These are phyloP conservation scores for Colletotrichum noveboracense DNA, from an alignment of 2,329 filamentous ascomycete species.

Conservation along the genomic window DNA sequence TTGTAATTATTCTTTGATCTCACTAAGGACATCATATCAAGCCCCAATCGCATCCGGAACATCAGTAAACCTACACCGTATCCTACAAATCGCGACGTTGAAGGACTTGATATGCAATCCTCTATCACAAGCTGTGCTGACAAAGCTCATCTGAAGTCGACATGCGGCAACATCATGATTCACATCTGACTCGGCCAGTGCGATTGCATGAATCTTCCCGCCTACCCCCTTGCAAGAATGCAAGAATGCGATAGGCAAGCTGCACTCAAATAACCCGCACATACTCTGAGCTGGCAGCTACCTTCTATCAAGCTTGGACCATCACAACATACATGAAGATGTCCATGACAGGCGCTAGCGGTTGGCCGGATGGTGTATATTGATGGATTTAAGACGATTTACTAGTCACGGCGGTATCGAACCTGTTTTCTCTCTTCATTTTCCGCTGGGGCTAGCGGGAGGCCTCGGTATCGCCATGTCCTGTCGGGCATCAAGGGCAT, in stretches of 20 bases:
- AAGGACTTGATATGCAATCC: not conserved
- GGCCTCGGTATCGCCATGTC: not conserved
- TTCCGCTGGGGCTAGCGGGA: not conserved
- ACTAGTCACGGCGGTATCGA: not conserved
- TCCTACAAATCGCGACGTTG: not conserved
- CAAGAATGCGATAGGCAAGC: not conserved
- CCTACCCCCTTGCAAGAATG: not conserved
- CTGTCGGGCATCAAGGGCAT: not conserved
- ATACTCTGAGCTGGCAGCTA: not conserved
- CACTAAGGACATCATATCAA: rapidly evolving
- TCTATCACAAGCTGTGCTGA: not conserved
- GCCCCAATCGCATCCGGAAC: not conserved
- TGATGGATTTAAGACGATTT: not conserved
- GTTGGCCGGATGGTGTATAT: not conserved
- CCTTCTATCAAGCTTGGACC: not conserved
- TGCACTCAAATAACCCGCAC: not conserved
- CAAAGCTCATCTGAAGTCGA: not conserved
- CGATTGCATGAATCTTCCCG: not conserved
- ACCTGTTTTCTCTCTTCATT: not conserved
- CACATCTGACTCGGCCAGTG: not conserved
- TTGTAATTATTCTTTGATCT: not conserved
- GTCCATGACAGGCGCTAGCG: not conserved
- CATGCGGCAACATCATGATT: not conserved
- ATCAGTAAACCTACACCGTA: not conserved
- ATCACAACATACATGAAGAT: not conserved